These are phyloP conservation scores for Cystofilobasidium macerans DNA, from an alignment of 768 basidiomycete species.

Conservation along the genomic window DNA sequence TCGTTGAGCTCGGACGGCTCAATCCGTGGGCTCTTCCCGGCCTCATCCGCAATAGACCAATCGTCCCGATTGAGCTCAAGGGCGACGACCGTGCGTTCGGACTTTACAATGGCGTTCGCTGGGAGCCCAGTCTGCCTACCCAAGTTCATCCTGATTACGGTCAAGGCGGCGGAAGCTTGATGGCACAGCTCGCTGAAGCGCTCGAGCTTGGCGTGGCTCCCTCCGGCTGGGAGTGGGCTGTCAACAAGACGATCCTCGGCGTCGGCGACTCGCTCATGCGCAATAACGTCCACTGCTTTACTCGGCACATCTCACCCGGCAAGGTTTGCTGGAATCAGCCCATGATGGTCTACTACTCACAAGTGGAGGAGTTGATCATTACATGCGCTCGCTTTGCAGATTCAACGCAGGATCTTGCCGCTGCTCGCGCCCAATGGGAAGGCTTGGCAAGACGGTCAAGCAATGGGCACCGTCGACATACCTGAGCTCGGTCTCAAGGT, in stretches of 20 bases:
- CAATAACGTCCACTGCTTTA: constrained; percentile 21
- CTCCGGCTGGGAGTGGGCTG: constrained; percentile 13
- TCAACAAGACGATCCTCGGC: constrained; percentile 23
- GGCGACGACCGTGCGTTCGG: neutral
- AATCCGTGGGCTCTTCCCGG: no score
- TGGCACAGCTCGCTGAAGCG: constrained; percentile 12
- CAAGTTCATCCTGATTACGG: neutral
- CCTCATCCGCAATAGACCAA: no score
- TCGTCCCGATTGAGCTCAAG: no score
- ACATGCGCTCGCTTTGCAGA: neutral
- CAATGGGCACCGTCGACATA: constrained; percentile 4
- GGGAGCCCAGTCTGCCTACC: constrained; percentile 8
- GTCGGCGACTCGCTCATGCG: constrained; percentile 25
- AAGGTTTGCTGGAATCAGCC: neutral
- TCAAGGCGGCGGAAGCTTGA: constrained; percentile 8
- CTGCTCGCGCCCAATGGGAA: neutral
- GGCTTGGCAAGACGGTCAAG: neutral
- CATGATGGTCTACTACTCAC: no score
- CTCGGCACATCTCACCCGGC: constrained; percentile 4
- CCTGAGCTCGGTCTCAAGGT: neutral
- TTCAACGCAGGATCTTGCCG: neutral
- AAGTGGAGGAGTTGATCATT: no score
- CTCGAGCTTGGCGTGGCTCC: neutral
- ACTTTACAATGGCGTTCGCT: constrained; percentile 17
- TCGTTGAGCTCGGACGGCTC: no score